These are phyloP conservation scores for Sugiyamaella marilandica DNA, from an alignment of 805 yeast genomes.

Conservation along the genomic window DNA sequence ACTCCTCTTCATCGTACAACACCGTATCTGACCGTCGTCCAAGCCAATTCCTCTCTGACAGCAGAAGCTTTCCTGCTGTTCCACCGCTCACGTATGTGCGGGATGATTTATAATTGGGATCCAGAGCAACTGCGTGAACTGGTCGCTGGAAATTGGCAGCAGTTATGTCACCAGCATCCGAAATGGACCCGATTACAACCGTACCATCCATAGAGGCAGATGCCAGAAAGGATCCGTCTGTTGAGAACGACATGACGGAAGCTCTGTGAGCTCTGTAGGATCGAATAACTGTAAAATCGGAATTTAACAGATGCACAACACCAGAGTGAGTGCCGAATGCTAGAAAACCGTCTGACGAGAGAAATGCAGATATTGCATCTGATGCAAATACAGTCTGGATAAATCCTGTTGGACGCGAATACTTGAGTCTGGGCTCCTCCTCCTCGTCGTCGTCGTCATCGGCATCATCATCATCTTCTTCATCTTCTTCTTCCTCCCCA, in stretches of 20 bases:
- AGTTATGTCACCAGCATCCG: slow-evolving; percentile 55
- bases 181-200: slow-evolving; percentile 69
- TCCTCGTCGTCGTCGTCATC: slow-evolving; percentile 31
- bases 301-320: slow-evolving; percentile 58
- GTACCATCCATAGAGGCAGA: slow-evolving; percentile 95
- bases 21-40: slow-evolving; percentile 70
- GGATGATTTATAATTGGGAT: slow-evolving; percentile 57
- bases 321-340: slow-evolving; percentile 92
- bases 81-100: slow-evolving; percentile 83
- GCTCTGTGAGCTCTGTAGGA: slow-evolving; percentile 83
- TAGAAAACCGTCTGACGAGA: slow-evolving; percentile 54
- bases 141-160: slow-evolving; percentile 86
- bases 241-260: slow-evolving; percentile 65
- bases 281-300: slow-evolving; percentile 57
- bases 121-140: slow-evolving; percentile 78
- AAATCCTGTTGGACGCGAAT: slow-evolving; percentile 60
- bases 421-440: slow-evolving; percentile 51
- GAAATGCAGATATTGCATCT: slow-evolving; percentile 74
- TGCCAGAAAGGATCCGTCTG: slow-evolving; percentile 72
- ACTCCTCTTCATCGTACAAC: slow-evolving; percentile 55
- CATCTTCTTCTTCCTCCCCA: slow-evolving; percentile 25
- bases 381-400: slow-evolving; percentile 66
- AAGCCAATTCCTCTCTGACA: slow-evolving; percentile 80
- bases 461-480: slow-evolving; percentile 25
- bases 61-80: slow-evolving; percentile 73